Evolutionary conservation across 169 alveolate species (phyloP), one percentile per base, ranked within the genome.

Genomic region (Pseudocohnilembus persalinus): DNA sequence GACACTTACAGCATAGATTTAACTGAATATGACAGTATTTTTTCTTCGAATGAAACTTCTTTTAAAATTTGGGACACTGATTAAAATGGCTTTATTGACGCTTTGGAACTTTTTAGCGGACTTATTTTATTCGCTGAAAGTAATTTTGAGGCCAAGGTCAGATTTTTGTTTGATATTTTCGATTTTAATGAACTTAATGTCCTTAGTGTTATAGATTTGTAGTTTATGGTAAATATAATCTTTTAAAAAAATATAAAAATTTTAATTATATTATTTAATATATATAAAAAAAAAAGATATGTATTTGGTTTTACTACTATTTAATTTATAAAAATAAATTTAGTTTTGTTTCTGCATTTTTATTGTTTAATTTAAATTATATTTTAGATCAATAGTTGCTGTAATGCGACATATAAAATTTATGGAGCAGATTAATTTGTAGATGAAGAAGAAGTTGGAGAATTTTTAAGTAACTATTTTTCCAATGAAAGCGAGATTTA

Each of bases 51-150:
- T 79, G 94, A 90, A 81, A 88, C 92, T 31, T 88, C 94, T 20
- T 93, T 93, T 74, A 92, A 84, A 28, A 93, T 93, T 33, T 93
- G 93, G 93, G 96, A 93, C 80, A 87, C 94, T 11, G 96, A 93
- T 85, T 88, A 90, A 30, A 93, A 93, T 91, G 96, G 96, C 29
- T 85, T 90, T 30, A 90, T 93, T 34, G 96, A 93, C 82, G 84
- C 92, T 20, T 76, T 90, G 27, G 96, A 93, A 82, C 33, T 93
- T 31, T 93, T 93, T 85, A 65, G 92, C 4, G 96, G 96, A 15
- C 72, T 93, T 27, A 88, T 90, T 49, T 77, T 93, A 76, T 93
- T 93, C 73, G 80, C 93, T 73, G 96, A 90, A 65, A 84, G 94
- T n/a, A 90, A 83, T 85, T 92, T 93, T 34, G 94, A 93, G 63